Base-by-base conservation (phyloP, 176 grass and related monocot species). In the Zea luxurians region DNA sequence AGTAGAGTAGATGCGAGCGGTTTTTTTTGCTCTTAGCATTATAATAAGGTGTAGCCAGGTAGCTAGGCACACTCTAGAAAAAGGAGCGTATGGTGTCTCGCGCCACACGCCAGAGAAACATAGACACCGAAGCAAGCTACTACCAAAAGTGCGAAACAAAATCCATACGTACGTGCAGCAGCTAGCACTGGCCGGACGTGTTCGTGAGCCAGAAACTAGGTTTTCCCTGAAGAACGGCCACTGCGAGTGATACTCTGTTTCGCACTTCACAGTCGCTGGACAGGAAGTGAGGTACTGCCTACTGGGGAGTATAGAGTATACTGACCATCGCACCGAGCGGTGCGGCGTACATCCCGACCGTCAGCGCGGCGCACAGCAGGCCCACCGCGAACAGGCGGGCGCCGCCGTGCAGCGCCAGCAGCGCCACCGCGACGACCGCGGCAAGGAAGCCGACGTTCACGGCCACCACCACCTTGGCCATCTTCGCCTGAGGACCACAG, bases 301-400 rank as follows among this genome's bases (percentile, higher is more conserved):
- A 27, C 27, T 27, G 27, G 27, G 27, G 27, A 27, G 27, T 27
- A 27, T 27, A 27, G 27, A 27, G 38, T 37, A 6, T 12, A 81
- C 83, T 89, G 36, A 94, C 93, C 93, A 96, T 90, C 7, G 87
- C 79, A 35, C 38, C 82, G 55, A 96, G 76, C 50, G 90, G 93
- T 3, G 93, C 80, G 0, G 83, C 89, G 71, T 96, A 90, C 93
- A 92, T 92, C 43, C 78, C 77, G 4, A 96, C 86, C 4, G 86
- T 96, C 4, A 96, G 83, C 50, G 75, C 73, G 17, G 85, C 76
- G 86, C 89, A 92, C 4, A 96, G 38, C 43, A 88, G 3, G 2
- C 93, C 93, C 20, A 92, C 70, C 2, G 63, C 78, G 15, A 86
- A 35, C 9, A 96, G 76, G 41, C 87, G 78, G 6, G 64, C 64